Percentiles rank a stretch among this genome's conserved stretches.
phyloP scores from a whole-genome alignment of 441 rosid genomes.

The Lepidium campestre region DNA sequence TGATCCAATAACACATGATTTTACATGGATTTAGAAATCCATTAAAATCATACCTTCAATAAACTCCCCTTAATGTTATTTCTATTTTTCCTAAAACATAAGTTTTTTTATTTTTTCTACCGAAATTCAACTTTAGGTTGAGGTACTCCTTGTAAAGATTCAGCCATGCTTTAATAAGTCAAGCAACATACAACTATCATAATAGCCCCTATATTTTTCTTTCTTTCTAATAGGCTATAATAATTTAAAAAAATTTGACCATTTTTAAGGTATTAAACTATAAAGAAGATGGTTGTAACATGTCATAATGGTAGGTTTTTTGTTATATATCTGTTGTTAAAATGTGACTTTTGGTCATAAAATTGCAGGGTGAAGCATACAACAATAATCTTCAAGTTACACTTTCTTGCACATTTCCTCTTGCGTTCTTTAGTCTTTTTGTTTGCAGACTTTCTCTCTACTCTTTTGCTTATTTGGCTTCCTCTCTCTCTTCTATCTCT shows the following conservation, averaged over 20 bases:
- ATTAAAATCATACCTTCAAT: no score
- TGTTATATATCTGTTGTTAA: background rate
- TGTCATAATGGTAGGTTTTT: background rate
- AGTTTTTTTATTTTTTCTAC: no score
- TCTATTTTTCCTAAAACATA: background rate
- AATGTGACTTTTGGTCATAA: background rate
- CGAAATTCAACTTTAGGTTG: no score
- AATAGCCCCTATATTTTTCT: background rate
- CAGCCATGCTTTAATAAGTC: background rate
- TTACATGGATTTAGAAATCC: no score
- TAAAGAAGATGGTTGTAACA: constrained; percentile 1
- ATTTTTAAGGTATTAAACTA: background rate
- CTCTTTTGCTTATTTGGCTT: background rate
- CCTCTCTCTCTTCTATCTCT: background rate
- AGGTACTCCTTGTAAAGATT: no score
- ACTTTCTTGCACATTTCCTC: constrained; percentile 40
- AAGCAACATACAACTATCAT: background rate
- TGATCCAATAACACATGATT: no score
- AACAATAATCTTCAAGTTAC: constrained; percentile 29
- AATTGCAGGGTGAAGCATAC: background rate
- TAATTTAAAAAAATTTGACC: background rate
- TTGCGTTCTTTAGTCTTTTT: background rate
- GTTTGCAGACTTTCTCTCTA: constrained; percentile 13
- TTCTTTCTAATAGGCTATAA: background rate
- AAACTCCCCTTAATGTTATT: background rate